Evolutionary conservation across 352 stramenopile genomes (phyloP), one percentile per base, ranked within the genome.

Genomic region (Peronospora belbahrii): DNA sequence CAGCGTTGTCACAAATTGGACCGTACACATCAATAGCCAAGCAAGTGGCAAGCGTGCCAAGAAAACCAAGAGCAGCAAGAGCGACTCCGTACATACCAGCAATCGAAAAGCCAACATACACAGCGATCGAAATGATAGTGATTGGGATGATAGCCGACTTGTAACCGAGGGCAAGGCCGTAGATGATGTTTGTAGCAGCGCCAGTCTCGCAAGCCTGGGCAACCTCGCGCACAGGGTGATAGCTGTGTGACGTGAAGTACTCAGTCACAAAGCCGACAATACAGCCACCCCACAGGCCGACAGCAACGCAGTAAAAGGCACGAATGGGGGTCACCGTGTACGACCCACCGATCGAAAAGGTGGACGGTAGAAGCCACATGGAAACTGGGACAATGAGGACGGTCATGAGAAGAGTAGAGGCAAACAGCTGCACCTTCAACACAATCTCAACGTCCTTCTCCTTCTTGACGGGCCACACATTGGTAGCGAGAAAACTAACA

Each of bases 11-110:
- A 81, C 94, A 98, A 42, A 99, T 97, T 18, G 97, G 97, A 35
- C 97, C 96, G 73, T 99, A 99, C 34, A 98, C 96, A 71, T 99
- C 97, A 80, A 99, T 99, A 17, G 97, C 97, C 40, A 99, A 85
- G 59, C 91, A 97, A 40, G 95, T 98, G 19, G 94, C 92, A 45
- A 99, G 92, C 54, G 97, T 99, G 44, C 92, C 95, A 30, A 99
- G 86, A 88, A 99, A 98, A 39, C 97, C 97, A 61, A 99, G 95
- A 15, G 97, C 96, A 19, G 96, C 92, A 56, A 99, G 85, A 6
- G 78, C 73, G 47, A 92, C 96, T 66, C 96, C 97, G 70, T 99
- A 99, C 82, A 99, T 97, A 65, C 96, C 95, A 50, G 81, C 94
- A 23, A 97, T 83, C 32, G 87, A 89, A 74, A 99, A 99, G 25